Base-by-base conservation (phyloP, 352 stramenopile genomes). In the Phytophthora capsici region DNA sequence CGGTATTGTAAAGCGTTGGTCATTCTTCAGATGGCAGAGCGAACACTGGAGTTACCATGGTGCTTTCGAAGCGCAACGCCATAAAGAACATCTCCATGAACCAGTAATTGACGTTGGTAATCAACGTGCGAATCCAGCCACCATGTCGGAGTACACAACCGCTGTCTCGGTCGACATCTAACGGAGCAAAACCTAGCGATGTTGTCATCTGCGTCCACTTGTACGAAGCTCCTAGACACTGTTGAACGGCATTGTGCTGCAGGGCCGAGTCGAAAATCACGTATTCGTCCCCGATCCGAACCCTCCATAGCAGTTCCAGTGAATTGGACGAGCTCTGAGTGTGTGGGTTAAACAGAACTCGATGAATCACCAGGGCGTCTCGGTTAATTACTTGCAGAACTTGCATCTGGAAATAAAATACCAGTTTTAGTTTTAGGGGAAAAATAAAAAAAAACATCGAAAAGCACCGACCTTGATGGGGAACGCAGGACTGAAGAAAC, bases 71-170 rank as follows among this genome's bases (percentile, higher is more conserved):
- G 4, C 79, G 75, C 26, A 88, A 66, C 25, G 80, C 73, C 57
- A 89, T 78, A 55, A 86, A 87, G 30, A 87, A 81, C 50, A 90
- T 77, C 50, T 90, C 82, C 45, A 77, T 73, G 43, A 77, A 62
- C 82, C 82, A 90, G 22, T 80, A 83, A 46, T 77, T 52, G 9
- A 78, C 65, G 16, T 69, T 80, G n/a, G 75, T 73, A 9, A 75
- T 63, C 1, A 69, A 65, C 19, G 76, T 67, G 22, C 75, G 75
- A 17, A 88, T 47, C 55, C 71, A 85, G n/a, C 82, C 82, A 28
- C 76, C 82, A 53, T 82, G 80, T 25, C 78, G 75, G 28, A 85
- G 80, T 1, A 71, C 50, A 51, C 79, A 88, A 14, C 79, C 77
- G 10, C 19, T 63, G 38, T 47, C 48, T 32, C 25, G 49, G 57